Percentiles rank a stretch among this genome's conserved stretches.
These are phyloP conservation scores for Calocybe gangraenosa DNA, from an alignment of 768 basidiomycete species.

Conservation along the genomic window DNA sequence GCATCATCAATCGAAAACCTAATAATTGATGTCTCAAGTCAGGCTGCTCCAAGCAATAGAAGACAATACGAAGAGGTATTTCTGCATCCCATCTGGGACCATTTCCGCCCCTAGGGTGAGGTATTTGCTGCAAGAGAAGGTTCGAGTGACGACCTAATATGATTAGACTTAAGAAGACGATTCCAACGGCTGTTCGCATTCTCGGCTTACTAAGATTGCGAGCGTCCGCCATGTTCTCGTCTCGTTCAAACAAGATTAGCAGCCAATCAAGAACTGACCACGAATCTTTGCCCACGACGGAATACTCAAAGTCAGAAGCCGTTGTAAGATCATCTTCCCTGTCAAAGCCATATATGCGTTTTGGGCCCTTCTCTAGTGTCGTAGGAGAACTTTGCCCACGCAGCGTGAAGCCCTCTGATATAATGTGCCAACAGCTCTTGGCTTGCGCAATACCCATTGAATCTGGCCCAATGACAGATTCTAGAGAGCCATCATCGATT, in stretches of 20 bases:
- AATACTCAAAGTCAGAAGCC: conserved; percentile 16
- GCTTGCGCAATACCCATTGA: conserved; percentile 49
- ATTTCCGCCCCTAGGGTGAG: conserved; percentile 42
- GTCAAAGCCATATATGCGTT: conserved; percentile 23
- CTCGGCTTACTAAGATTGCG: conserved; percentile 33
- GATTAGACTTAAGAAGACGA: background rate
- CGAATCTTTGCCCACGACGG: conserved; percentile 54
- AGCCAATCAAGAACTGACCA: conserved; percentile 76
- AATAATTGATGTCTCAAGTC: conserved; percentile 25
- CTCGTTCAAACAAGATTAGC: conserved; percentile 62
- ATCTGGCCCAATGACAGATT: conserved; percentile 55
- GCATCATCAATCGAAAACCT: conserved; percentile 29
- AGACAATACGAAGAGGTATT: conserved; percentile 44
- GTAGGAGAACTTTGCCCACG: conserved; percentile 24
- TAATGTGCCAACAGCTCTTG: conserved; percentile 58
- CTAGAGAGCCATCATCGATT: conserved; percentile 33
- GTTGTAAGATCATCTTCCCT: conserved; percentile 16
- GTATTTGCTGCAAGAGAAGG: conserved; percentile 56
- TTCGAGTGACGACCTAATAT: conserved; percentile 35
- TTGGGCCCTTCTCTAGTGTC: conserved; percentile 31
- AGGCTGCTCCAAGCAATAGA: conserved; percentile 30
- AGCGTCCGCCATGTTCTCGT: conserved; percentile 38
- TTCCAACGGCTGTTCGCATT: background rate
- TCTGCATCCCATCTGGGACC: conserved; percentile 54
- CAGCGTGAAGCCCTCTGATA: conserved; percentile 50